Base-by-base conservation (phyloP, 2,329 filamentous ascomycete species). In the Stemphylium vesicarium region DNA sequence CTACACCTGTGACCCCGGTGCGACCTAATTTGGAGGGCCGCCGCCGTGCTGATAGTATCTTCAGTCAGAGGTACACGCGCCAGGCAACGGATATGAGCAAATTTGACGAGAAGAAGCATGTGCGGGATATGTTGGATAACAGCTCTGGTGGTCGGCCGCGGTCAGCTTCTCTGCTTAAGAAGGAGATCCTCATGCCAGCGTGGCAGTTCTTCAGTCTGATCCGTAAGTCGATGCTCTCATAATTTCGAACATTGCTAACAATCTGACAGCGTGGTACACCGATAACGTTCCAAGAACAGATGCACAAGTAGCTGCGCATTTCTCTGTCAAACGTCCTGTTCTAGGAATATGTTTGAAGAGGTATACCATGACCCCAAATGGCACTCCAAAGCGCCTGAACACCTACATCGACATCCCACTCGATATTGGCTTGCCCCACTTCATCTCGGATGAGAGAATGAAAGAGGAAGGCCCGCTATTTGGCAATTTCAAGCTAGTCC, bases 171-270 rank as follows among this genome's bases (percentile, higher is more conserved):
- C 75, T 82, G 44, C 75, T 74, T 54, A 71, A 83, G 60, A 96
- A 94, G 70, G 93, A 96, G 66, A 90, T 98, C 12, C 88, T 94
- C 54, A 96, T 98, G 80, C 94, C 94, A 33, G 95, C 95, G 2
- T 98, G 93, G 92, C 94, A 97, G 69, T 96, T 98, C 70, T 98
- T 97, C 77, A 92, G 90, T 68, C 80, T 98, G 22, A 92, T 97
- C 66, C 93, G 90, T 92, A 79, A 78, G 89, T 82, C 13, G 2
- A 15, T 4, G 10, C 10, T 35, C 2, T 20, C 10, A 4, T 6
- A 6, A 13, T n/a, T 1, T 1, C 12, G n/a, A 11, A 9, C 26
- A 12, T 37, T n/a, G 11, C 66, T 68, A 63, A 70, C 45, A 50
- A 41, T 22, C 44, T 18, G 38, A 50, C 68, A 93, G 90, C 93